phyloP scores from a whole-genome alignment of 805 yeast species.

The Maudiozyma pseudohumilis region DNA sequence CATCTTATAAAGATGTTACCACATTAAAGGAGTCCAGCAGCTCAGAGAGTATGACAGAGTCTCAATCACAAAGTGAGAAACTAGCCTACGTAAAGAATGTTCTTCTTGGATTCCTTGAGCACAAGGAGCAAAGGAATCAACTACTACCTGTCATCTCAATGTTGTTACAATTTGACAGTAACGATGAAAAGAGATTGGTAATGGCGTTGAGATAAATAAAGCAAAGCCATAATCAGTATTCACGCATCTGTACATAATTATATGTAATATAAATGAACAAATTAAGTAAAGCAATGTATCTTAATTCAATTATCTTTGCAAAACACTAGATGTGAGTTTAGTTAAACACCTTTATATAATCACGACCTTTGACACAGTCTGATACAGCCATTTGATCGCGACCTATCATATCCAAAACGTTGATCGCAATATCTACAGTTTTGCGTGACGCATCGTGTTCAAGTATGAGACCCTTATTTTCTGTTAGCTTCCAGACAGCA shows the following conservation, averaged over 20 bases:
- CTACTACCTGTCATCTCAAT: conserved; percentile 79
- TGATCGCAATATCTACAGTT: conserved; percentile 63
- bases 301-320: too few relatives aligned
- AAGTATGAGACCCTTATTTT: conserved; percentile 54
- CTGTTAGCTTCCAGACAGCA: conserved; percentile 37
- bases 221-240: too few relatives aligned
- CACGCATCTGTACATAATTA: background rate
- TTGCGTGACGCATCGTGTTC: conserved; percentile 72
- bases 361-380: conserved; percentile 59
- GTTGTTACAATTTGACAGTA: conserved; percentile 54
- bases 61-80: conserved; percentile 32
- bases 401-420: conserved; percentile 47
- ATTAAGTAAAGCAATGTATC: background rate
- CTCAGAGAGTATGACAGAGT: background rate
- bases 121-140: conserved; percentile 80
- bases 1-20: conserved; percentile 8
- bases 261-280: background rate
- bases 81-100: conserved; percentile 82
- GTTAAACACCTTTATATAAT: conserved; percentile 43
- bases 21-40: background rate
- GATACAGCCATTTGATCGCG: conserved; percentile 65
- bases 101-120: conserved; percentile 82
- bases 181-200: conserved; percentile 67
- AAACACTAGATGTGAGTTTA: too few relatives aligned
- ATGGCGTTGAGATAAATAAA: conserved; percentile 32